Conservation (phyloP, 352 stramenopile genomes). For the Globisporangium acanthophoron region DNA sequence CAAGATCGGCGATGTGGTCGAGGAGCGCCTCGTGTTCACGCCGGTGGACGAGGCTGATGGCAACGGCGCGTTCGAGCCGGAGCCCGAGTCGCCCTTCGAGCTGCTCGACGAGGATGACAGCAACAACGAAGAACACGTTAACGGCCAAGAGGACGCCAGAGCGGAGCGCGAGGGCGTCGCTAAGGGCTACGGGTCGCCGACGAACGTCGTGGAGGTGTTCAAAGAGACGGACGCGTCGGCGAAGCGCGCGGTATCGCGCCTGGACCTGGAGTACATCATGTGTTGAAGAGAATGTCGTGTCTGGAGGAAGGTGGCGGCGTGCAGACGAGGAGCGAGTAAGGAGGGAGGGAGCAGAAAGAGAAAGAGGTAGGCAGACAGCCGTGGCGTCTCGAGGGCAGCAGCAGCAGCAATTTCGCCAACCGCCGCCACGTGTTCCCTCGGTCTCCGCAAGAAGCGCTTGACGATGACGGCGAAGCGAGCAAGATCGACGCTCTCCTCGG, state of each 20-base stretch:
- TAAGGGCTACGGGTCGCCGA: not conserved
- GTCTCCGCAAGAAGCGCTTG: no score
- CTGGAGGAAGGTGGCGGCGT: not conserved
- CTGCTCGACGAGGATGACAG: slow-evolving; percentile 9
- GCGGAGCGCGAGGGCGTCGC: no score
- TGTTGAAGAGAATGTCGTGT: slow-evolving; percentile 3
- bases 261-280: slow-evolving; percentile 17
- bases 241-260: slow-evolving; percentile 2
- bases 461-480: no score
- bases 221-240: not conserved
- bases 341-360: not conserved
- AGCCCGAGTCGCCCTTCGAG: slow-evolving; percentile 12
- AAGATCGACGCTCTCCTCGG: no score
- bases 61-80: not conserved
- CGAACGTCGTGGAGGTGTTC: slow-evolving; percentile 5
- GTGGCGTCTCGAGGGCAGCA: no score
- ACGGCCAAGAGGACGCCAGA: no score
- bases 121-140: not conserved
- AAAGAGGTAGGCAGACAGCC: not conserved
- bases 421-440: no score
- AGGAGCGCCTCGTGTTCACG: not conserved
- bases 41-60: not conserved
- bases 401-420: no score
- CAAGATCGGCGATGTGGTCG: slow-evolving; percentile 9
- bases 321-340: not conserved